Evolutionary conservation across 2,329 filamentous ascomycete species (phyloP), one percentile per base, ranked within the genome.

Genomic region (Arthrobotrys conoides): DNA sequence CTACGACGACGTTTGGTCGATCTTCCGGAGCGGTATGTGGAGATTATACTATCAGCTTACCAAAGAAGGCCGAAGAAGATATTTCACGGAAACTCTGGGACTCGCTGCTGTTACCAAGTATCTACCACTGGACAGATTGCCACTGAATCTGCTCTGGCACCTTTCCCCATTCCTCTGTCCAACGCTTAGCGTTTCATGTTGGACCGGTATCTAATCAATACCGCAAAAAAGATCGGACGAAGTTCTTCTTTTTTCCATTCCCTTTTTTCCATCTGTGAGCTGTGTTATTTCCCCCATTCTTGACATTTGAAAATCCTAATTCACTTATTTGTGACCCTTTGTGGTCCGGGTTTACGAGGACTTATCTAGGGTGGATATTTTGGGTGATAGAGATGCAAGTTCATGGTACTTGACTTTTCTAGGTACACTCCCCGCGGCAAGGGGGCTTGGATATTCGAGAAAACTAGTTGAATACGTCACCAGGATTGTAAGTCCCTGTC

Each of bases 391-490:
- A 64, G 91, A 93, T 83, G 84, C 87, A 81, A 87, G 91, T 78
- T 90, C 89, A 83, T 96, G 92, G 88, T 96, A 96, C 84, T 89
- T 96, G 69, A 92, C 94, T 59, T 96, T 95, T 84, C 87, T 96
- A 79, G 93, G 93, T 80, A 94, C 92, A 64, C 91, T 90, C 84
- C 90, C 91, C 38, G 87, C 87, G 79, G 89, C 90, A 3, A 89
- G 91, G 78, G 89, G 92, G 59, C 90, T 90, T 81, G 93, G 93
- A 10, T 93, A 93, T 84, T 92, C 90, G 16, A 87, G 87, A 81
- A 91, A 89, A 85, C 87, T 94, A 80, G 89, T 96, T 80, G 87
- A 90, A 83, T 87, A 92, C 83, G 90, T 93, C 85, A 90, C 91
- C 66, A 85, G 84, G 53, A 87, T 87, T 86, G 90, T 91, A 84